Evolutionary conservation across 805 yeast species (phyloP).

Genomic region (Yarrowia phangngaensis): DNA sequence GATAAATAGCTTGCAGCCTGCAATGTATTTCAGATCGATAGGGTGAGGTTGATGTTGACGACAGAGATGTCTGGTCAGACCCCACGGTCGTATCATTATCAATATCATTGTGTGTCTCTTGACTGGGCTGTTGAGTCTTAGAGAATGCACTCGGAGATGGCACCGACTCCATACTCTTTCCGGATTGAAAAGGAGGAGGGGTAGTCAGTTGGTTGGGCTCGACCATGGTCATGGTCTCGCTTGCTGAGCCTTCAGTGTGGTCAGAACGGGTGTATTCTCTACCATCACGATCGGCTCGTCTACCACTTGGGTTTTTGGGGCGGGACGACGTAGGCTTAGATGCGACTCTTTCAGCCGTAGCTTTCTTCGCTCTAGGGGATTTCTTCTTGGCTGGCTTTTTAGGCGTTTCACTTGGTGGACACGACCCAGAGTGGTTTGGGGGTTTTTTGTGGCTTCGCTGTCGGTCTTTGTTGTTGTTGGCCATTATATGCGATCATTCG

Average conservation of each 20-base stretch:
- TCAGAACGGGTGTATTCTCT: too few species aligned
- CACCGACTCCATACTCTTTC: too few species aligned
- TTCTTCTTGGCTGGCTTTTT: conserved; percentile 11
- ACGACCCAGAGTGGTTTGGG: conserved; percentile 21
- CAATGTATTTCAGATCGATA: background rate
- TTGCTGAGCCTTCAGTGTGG: conserved; percentile 23
- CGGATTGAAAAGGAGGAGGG: too few species aligned
- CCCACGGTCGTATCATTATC: conserved; percentile 1
- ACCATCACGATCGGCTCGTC: too few species aligned
- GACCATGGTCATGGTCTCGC: too few species aligned
- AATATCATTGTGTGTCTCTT: too few species aligned
- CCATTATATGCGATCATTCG: conserved; percentile 26
- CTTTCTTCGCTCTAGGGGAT: conserved; percentile 16
- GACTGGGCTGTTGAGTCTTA: too few species aligned
- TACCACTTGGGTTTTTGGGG: too few species aligned
- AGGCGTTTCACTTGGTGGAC: conserved; percentile 16
- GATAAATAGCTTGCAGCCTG: conserved; percentile 21
- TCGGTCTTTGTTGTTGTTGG: conserved; percentile 24
- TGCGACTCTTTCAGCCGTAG: too few species aligned
- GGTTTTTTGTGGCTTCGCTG: conserved; percentile 25
- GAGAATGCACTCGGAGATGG: too few species aligned
- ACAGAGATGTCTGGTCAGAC: conserved; percentile 1
- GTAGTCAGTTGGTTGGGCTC: too few species aligned
- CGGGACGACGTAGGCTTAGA: conserved; percentile 13
- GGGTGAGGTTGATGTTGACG: background rate